phyloP scores from a whole-genome alignment of 306 rosid species.

The Malus fusca region DNA sequence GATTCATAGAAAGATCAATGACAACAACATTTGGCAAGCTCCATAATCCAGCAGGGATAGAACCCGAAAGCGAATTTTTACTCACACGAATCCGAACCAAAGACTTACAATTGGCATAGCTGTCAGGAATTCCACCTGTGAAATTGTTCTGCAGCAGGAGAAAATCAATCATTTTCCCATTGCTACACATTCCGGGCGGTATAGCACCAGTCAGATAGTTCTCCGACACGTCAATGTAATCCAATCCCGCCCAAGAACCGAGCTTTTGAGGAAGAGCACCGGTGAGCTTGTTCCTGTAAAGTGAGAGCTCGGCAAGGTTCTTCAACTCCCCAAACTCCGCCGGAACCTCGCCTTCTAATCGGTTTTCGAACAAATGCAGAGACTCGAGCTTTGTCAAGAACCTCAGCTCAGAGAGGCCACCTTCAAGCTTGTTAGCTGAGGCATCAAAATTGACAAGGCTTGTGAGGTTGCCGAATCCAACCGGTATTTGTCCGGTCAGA shows the following conservation, averaged over 20 bases:
- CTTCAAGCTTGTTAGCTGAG: conserved; percentile 50
- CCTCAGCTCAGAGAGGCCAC: conserved; percentile 58
- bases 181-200: conserved; percentile 75
- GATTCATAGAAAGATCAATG: conserved; percentile 57
- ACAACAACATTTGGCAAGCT: conserved; percentile 45
- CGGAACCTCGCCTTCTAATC: conserved; percentile 56
- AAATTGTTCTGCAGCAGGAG: conserved; percentile 57
- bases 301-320: conserved; percentile 39
- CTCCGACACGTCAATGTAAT: conserved; percentile 70
- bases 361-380: conserved; percentile 53
- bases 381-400: conserved; percentile 41
- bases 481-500: conserved; percentile 51
- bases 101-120: conserved; percentile 47
- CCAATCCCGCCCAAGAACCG: conserved; percentile 47
- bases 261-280: conserved; percentile 69
- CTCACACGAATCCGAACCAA: conserved; percentile 44
- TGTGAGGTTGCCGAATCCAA: conserved; percentile 61
- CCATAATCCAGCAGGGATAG: conserved; percentile 74
- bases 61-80: conserved; percentile 68
- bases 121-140: conserved; percentile 66
- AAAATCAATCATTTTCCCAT: conserved; percentile 30
- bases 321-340: conserved; percentile 57
- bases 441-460: conserved; percentile 52
- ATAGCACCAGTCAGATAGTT: conserved; percentile 62
- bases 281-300: conserved; percentile 50